These are phyloP conservation scores for Trypanosoma melophagium DNA, from an alignment of 208 protist species.

Conservation along the genomic window DNA sequence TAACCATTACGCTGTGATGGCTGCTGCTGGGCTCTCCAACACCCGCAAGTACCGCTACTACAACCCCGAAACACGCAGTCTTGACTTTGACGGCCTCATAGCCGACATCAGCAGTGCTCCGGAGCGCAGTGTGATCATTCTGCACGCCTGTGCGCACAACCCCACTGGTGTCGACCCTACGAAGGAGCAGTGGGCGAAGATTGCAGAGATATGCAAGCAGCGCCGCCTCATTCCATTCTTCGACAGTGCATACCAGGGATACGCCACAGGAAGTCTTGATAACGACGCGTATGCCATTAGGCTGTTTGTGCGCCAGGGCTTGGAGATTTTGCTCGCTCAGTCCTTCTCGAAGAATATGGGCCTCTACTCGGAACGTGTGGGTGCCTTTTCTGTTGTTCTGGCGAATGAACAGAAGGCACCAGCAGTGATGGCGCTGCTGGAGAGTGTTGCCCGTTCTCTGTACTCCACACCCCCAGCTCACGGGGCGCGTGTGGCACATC, in stretches of 20 bases:
- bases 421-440: slow-evolving; percentile 75
- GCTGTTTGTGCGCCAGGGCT: slow-evolving; percentile 69
- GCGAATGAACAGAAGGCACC: slow-evolving; percentile 44
- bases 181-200: slow-evolving; percentile 93
- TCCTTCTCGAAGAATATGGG: slow-evolving; percentile 99
- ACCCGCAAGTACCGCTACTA: slow-evolving; percentile 83
- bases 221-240: slow-evolving; percentile 93
- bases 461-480: slow-evolving; percentile 97
- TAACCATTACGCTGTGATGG: slow-evolving; percentile 81
- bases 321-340: slow-evolving; percentile 89
- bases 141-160: slow-evolving; percentile 99
- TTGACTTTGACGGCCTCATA: slow-evolving; percentile 90
- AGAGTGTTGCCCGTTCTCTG: too few relatives aligned
- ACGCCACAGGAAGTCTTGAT: slow-evolving; percentile 95
- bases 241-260: slow-evolving; percentile 97
- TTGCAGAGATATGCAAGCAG: slow-evolving; percentile 81
- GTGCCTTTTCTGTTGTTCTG: slow-evolving; percentile 84
- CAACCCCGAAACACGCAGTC: slow-evolving; percentile 44
- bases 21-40: slow-evolving; percentile 53
- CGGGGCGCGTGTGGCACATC: slow-evolving; percentile 92
- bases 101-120: slow-evolving; percentile 69
- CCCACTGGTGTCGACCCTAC: slow-evolving; percentile 98
- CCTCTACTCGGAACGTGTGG: slow-evolving; percentile 95
- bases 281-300: slow-evolving; percentile 88
- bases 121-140: slow-evolving; percentile 92